phyloP scores from a whole-genome alignment of 768 basidiomycete genomes.

The Hygrocybe coccinea region DNA sequence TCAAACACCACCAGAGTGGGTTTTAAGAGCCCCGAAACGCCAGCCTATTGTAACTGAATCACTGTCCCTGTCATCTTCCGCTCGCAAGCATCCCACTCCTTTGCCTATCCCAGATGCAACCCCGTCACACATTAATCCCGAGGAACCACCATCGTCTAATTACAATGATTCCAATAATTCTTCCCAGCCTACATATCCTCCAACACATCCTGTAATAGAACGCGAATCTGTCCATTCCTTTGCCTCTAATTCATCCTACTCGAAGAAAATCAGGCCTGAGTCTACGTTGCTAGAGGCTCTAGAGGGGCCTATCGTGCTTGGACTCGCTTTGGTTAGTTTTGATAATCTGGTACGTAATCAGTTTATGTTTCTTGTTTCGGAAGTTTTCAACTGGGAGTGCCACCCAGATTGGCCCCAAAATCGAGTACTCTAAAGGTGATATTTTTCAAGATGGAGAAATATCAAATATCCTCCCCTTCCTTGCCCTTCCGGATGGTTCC shows the following conservation, averaged over 20 bases:
- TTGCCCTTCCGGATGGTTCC: slow-evolving; percentile 95
- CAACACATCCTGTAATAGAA: slow-evolving; percentile 29
- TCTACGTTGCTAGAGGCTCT: slow-evolving; percentile 64
- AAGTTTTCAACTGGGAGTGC: slow-evolving; percentile 2
- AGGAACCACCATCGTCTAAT: slow-evolving; percentile 10
- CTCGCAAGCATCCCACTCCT: too few species aligned
- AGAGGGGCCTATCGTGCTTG: slow-evolving; percentile 61
- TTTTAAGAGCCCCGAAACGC: too few species aligned
- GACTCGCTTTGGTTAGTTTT: slow-evolving; percentile 90
- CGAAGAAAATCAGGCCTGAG: slow-evolving; percentile 73
- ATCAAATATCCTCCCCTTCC: slow-evolving; percentile 81
- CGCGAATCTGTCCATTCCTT: slow-evolving; percentile 59
- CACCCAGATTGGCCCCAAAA: slow-evolving; percentile 79
- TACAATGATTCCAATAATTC: slow-evolving; percentile 42
- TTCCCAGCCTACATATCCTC: slow-evolving; percentile 40
- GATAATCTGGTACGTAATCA: slow-evolving; percentile 69
- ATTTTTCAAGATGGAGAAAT: slow-evolving; percentile 85
- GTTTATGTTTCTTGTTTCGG: slow-evolving; percentile 7
- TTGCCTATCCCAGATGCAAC: too few species aligned
- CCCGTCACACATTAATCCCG: too few species aligned
- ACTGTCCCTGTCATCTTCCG: too few species aligned
- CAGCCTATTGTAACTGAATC: too few species aligned
- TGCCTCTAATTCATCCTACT: slow-evolving; percentile 48
- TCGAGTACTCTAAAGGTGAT: slow-evolving; percentile 77
- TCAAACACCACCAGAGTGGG: too few species aligned